Evolutionary conservation across 192 early-diverging fungal species (phyloP), one percentile per base, ranked within the genome.

Genomic region (Linnemannia elongata): DNA sequence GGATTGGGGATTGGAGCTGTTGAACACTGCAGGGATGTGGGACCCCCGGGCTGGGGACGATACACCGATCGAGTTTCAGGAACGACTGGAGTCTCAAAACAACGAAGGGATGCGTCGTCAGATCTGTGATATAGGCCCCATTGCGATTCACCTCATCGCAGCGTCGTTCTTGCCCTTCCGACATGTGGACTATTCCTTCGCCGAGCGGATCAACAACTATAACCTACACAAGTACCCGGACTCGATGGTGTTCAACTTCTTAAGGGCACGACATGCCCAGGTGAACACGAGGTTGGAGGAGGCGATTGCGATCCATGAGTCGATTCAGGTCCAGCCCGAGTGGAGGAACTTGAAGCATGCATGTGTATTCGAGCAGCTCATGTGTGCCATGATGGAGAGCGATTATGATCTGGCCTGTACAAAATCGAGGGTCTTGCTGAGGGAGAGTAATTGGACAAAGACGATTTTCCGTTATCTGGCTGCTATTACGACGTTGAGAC

Each of bases 361-460:
- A 18, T 95, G 92, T 49, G 91, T 92, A 36, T 97, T 96, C 94
- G 97, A 97, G 82, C 89, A 95, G 33, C 91, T 93, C 0, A 83
- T 95, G 47, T 94, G 94, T 75, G 89, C 91, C 42, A 93, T 94
- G 83, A 89, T 94, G 52, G 80, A 95, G 41, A 88, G 90, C 13
- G 82, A 94, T 45, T 95, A 93, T 90, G 80, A 88, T 38, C 87
- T 90, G 24, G 95, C 95, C 0, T 88, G 87, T 38, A 88, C 92
- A 13, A 93, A 91, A 38, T 95, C 93, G 78, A 87, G 89, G 8
- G 90, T 91, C 1, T 85, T 98, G 57, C 88, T 90, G 72, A 90
- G 90, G 63, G 96, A 98, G 74, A 97, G 95, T 83, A 94, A 95
- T 72, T 98, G 97, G 97, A 93, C 95, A 77, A 95, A 94, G 82